Conservation (phyloP, 495 filamentous ascomycete genomes). For the Cladorrhinum samala region DNA sequence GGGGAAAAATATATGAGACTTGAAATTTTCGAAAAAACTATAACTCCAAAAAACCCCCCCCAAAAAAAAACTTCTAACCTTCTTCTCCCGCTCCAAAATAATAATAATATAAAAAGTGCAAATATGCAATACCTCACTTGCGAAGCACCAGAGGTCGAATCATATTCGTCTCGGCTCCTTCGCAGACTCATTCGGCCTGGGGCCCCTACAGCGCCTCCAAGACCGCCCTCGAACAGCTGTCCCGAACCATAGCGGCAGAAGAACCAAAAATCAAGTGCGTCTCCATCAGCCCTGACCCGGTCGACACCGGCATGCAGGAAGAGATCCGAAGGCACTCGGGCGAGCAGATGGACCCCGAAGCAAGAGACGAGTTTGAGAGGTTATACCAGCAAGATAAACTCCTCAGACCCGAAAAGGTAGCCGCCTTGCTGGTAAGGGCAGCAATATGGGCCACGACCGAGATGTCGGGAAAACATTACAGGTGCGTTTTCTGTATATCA, state of each 20-base stretch:
- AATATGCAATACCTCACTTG: slow-evolving; percentile 67
- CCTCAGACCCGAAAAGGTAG: slow-evolving; percentile 77
- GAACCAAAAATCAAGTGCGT: slow-evolving; percentile 71
- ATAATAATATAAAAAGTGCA: too few relatives aligned
- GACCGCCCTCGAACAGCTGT: slow-evolving; percentile 81
- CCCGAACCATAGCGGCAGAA: slow-evolving; percentile 64
- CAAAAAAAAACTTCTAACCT: too few relatives aligned
- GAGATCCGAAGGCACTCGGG: slow-evolving; percentile 65
- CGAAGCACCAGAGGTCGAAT: slow-evolving; percentile 63
- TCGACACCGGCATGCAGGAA: slow-evolving; percentile 92
- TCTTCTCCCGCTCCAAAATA: too few relatives aligned
- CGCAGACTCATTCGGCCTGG: slow-evolving; percentile 66
- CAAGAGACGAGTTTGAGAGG: slow-evolving; percentile 61
- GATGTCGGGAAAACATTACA: slow-evolving; percentile 69
- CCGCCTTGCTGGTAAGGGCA: slow-evolving; percentile 76
- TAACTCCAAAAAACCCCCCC: too few relatives aligned
- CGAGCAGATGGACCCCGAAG: slow-evolving; percentile 55
- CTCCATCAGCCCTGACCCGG: slow-evolving; percentile 70
- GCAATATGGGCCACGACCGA: slow-evolving; percentile 50
- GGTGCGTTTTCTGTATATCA: too few relatives aligned
- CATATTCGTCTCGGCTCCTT: slow-evolving; percentile 74
- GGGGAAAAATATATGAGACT: too few relatives aligned
- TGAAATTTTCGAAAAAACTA: too few relatives aligned
- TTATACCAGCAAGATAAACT: slow-evolving; percentile 63
- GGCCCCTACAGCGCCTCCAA: slow-evolving; percentile 76